Conservation (phyloP, 768 basidiomycete genomes). For the Serendipita sp. region DNA sequence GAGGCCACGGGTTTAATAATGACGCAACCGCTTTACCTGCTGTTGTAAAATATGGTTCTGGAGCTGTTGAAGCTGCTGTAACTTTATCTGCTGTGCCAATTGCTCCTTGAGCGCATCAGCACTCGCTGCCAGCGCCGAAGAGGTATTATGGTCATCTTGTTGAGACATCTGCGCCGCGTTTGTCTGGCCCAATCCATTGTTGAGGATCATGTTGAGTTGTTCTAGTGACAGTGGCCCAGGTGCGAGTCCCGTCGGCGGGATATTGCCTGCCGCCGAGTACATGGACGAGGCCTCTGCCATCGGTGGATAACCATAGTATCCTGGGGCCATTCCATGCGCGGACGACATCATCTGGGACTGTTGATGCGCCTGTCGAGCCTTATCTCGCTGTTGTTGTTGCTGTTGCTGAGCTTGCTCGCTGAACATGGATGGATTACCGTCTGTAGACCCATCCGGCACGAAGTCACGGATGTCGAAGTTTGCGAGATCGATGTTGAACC, state of each 20-base stretch:
- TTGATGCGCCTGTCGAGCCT: neutral
- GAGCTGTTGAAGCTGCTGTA: conserved; percentile 61
- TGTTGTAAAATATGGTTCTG: conserved; percentile 83
- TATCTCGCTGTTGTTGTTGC: conserved; percentile 1
- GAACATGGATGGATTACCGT: neutral
- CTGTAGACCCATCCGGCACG: neutral
- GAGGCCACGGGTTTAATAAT: conserved; percentile 15
- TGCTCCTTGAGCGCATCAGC: conserved; percentile 15
- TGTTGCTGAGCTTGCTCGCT: neutral
- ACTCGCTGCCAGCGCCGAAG: neutral
- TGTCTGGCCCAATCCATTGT: neutral
- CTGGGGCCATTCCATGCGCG: neutral
- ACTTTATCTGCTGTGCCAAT: conserved; percentile 40
- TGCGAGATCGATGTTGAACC: conserved; percentile 10
- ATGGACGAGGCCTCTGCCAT: neutral
- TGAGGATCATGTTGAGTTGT: neutral
- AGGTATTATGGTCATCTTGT: neutral
- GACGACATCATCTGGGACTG: neutral
- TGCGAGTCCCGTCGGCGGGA: too few species aligned
- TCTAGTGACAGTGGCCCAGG: neutral
- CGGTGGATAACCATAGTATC: neutral
- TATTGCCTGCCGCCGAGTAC: neutral
- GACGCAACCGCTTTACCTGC: conserved; percentile 41
- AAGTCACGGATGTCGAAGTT: conserved; percentile 12
- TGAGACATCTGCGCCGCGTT: neutral